Conservation (phyloP, 176 grass and related monocot species). For the Urochloa ruziziensis region DNA sequence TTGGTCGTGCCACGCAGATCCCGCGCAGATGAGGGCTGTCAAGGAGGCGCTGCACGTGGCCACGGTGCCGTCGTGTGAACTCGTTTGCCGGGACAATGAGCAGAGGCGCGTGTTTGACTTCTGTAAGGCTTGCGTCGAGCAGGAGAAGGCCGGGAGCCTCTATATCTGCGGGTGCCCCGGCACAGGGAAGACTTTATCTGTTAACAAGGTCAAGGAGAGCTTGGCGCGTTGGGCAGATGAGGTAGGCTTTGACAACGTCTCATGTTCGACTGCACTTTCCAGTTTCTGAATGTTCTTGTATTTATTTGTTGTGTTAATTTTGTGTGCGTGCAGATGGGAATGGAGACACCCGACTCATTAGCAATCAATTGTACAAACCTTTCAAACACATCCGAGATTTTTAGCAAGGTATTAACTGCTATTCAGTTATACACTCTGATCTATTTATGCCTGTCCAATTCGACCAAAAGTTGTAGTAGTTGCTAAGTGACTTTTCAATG, state of each 20-base stretch:
- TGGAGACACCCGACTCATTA: slow-evolving; percentile 64
- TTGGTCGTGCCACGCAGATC: slow-evolving; percentile 44
- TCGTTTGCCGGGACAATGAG: slow-evolving; percentile 75
- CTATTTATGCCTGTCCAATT: neutral
- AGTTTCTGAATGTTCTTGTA: neutral
- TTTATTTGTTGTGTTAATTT: slow-evolving; percentile 1
- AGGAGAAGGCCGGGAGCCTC: slow-evolving; percentile 66
- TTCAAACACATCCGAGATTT: slow-evolving; percentile 69
- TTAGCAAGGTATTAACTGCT: slow-evolving; percentile 64
- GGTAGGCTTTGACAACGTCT: slow-evolving; percentile 33
- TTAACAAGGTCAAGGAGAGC: slow-evolving; percentile 64
- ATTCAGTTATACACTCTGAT: neutral
- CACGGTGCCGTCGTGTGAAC: slow-evolving; percentile 50
- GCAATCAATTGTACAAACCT: slow-evolving; percentile 88
- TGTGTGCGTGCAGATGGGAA: slow-evolving; percentile 40
- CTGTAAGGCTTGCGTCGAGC: slow-evolving; percentile 55
- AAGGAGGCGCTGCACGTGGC: slow-evolving; percentile 82
- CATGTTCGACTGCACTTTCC: neutral
- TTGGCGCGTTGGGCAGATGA: slow-evolving; percentile 60
- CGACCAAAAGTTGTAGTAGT: neutral
- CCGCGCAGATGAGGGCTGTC: slow-evolving; percentile 65
- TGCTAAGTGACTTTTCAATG: slow-evolving; percentile 35
- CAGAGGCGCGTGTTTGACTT: slow-evolving; percentile 74
- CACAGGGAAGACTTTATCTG: slow-evolving; percentile 87
- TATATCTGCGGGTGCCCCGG: slow-evolving; percentile 87